These are phyloP conservation scores for Artemisia tridentata DNA, from an alignment of 129 eudicot species.

Conservation along the genomic window DNA sequence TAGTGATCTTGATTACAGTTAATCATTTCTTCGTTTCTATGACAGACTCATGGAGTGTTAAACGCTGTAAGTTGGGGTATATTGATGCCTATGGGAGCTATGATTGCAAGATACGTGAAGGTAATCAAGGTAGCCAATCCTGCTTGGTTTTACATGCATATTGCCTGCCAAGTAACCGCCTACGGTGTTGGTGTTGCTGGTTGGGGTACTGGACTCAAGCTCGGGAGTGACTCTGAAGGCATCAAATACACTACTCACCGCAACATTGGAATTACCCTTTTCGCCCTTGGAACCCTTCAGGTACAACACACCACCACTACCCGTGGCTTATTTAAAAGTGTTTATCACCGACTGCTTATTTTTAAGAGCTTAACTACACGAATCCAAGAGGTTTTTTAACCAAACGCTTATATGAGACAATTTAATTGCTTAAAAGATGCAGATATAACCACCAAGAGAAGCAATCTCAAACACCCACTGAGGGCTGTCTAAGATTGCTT, in stretches of 20 bases:
- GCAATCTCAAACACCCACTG: too few species aligned
- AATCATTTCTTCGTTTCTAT: background rate
- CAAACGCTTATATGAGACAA: too few species aligned
- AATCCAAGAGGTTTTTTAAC: too few species aligned
- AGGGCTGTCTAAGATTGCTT: too few species aligned
- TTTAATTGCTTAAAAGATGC: too few species aligned
- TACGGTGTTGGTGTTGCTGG: constrained; percentile 80
- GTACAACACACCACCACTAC: constrained; percentile 27
- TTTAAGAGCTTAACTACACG: too few species aligned
- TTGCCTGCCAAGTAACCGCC: constrained; percentile 64
- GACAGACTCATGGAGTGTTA: constrained; percentile 85
- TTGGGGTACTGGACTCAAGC: constrained; percentile 88
- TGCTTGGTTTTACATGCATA: constrained; percentile 94
- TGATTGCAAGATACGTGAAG: constrained; percentile 80
- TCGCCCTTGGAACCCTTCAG: constrained; percentile 82
- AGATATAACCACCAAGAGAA: too few species aligned
- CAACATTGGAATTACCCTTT: constrained; percentile 72
- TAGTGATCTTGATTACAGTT: background rate
- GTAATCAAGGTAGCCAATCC: constrained; percentile 86
- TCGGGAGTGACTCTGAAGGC: constrained; percentile 71
- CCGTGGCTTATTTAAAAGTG: background rate
- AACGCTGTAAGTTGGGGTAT: constrained; percentile 94
- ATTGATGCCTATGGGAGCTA: constrained; percentile 88
- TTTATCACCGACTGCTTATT: background rate
- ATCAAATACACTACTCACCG: constrained; percentile 47